Percentiles rank a stretch among this genome's conserved stretches.
These are phyloP conservation scores for Grigorovia yakushimaensis DNA, from an alignment of 805 yeast species.

Conservation along the genomic window DNA sequence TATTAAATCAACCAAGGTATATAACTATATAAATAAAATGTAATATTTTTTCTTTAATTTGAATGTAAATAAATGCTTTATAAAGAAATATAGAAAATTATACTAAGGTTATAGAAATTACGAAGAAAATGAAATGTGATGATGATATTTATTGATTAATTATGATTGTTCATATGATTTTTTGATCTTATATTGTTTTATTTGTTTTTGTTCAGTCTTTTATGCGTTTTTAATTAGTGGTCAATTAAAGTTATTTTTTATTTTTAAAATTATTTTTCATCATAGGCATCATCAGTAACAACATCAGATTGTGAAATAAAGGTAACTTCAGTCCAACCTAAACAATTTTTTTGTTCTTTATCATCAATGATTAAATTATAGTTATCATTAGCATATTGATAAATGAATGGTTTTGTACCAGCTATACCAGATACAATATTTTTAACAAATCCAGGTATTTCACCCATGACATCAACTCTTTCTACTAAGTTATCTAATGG, in stretches of 20 bases:
- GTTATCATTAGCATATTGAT: slow-evolving; percentile 67
- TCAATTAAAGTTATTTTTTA: too few relatives aligned
- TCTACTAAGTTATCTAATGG: slow-evolving; percentile 56
- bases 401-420: slow-evolving; percentile 94
- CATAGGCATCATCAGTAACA: slow-evolving; percentile 17
- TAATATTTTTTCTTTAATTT: background rate
- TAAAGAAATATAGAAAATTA: background rate
- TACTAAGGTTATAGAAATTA: too few relatives aligned
- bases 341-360: slow-evolving; percentile 16
- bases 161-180: background rate
- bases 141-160: background rate
- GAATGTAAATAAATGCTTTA: background rate
- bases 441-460: slow-evolving; percentile 89
- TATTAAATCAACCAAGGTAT: background rate
- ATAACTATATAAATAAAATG: background rate
- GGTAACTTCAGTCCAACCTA: slow-evolving; percentile 28
- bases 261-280: slow-evolving; percentile 6
- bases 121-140: background rate
- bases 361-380: slow-evolving; percentile 18
- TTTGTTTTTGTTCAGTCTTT: too few relatives aligned
- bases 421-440: slow-evolving; percentile 88
- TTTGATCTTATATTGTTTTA: background rate
- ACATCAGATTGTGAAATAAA: slow-evolving; percentile 27
- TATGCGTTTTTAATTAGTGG: background rate
- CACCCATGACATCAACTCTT: slow-evolving; percentile 96